Conservation (phyloP, 495 filamentous ascomycete genomes). For the Penicillium fimorum region DNA sequence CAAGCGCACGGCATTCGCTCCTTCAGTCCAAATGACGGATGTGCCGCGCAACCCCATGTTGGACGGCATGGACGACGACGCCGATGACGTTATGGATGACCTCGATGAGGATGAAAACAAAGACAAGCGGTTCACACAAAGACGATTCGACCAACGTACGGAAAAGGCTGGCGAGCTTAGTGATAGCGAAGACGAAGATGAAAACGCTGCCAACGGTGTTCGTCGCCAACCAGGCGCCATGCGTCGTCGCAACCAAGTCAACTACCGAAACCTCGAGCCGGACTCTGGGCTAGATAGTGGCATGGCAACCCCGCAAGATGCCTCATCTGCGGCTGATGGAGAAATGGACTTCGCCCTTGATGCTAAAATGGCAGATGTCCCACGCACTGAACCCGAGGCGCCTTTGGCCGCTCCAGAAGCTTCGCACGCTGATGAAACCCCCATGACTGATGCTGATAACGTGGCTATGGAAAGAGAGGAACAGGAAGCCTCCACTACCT, state of each 20-base stretch:
- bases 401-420: constrained; percentile 19
- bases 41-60: constrained; percentile 74
- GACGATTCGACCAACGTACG: constrained; percentile 76
- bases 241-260: constrained; percentile 65
- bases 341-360: constrained; percentile 50
- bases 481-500: constrained; percentile 35
- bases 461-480: constrained; percentile 44
- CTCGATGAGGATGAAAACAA: constrained; percentile 87
- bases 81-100: constrained; percentile 85
- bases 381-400: constrained; percentile 39
- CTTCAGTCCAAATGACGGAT: constrained; percentile 92
- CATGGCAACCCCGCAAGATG: constrained; percentile 52
- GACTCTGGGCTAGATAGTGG: constrained; percentile 68
- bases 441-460: constrained; percentile 35
- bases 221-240: constrained; percentile 57
- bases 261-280: constrained; percentile 64
- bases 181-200: constrained; percentile 88
- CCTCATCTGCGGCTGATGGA: constrained; percentile 50
- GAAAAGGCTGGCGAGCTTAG: constrained; percentile 72
- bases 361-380: constrained; percentile 50
- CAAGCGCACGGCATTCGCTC: constrained; percentile 79
- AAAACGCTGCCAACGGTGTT: constrained; percentile 70
- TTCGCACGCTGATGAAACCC: constrained; percentile 41
- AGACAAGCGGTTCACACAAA: constrained; percentile 79
- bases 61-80: constrained; percentile 73